Percentiles rank a stretch among this genome's conserved stretches.
Evolutionary conservation across 768 basidiomycete species (phyloP).

Genomic region (Podaxis pistillaris): DNA sequence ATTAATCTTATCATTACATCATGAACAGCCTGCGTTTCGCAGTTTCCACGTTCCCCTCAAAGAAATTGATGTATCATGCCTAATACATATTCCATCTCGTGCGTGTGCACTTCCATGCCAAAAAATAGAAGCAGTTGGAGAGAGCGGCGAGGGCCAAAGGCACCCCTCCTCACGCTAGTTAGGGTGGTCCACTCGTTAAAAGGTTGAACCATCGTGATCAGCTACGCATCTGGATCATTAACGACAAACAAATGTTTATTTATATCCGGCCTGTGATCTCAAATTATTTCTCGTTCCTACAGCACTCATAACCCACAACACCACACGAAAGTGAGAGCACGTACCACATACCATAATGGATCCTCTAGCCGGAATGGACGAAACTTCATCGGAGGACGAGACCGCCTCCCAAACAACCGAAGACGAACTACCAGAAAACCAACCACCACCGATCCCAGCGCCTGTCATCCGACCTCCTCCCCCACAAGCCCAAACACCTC

Average conservation of each 20-base stretch:
- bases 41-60: no score
- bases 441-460: conserved; percentile 30
- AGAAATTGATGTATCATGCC: no score
- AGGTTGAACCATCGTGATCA: no score
- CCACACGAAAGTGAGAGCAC: neutral
- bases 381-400: conserved; percentile 56
- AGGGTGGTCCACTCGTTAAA: no score
- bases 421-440: conserved; percentile 72
- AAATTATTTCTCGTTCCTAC: neutral
- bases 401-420: conserved; percentile 82
- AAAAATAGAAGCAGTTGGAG: no score
- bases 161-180: no score
- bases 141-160: no score
- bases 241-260: neutral
- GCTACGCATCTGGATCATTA: neutral
- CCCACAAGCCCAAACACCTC: conserved; percentile 28
- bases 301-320: neutral
- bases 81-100: no score
- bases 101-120: no score
- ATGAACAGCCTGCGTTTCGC: no score
- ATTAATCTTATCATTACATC: no score
- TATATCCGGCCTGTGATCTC: neutral
- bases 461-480: conserved; percentile 28
- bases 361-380: conserved; percentile 45
- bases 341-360: conserved; percentile 30